Percentiles rank a stretch among this genome's conserved stretches.
Conservation (phyloP, 2,329 filamentous ascomycete species). For the Chalaropsis thielavioides region DNA sequence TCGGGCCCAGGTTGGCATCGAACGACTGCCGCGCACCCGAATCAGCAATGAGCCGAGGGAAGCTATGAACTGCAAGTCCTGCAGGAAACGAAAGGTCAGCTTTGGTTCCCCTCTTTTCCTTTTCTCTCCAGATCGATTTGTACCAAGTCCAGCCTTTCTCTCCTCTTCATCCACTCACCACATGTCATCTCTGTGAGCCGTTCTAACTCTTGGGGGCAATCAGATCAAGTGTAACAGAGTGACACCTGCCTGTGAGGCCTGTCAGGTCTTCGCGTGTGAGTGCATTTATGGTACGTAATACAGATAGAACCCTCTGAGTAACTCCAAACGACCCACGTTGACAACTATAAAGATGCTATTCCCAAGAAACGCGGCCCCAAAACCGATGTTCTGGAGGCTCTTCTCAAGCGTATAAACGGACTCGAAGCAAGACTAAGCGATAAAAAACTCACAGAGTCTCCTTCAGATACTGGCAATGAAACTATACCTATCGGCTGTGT, state of each 20-base stretch:
- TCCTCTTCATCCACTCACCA: neutral
- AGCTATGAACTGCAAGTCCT: conserved; percentile 93
- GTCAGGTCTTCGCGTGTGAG: conserved; percentile 74
- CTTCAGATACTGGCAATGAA: conserved; percentile 13
- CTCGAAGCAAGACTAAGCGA: conserved; percentile 67
- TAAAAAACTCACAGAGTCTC: conserved; percentile 34
- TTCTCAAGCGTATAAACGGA: conserved; percentile 73
- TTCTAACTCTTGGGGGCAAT: neutral
- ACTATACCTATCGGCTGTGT: neutral
- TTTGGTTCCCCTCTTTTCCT: neutral
- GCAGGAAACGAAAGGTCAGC: conserved; percentile 74
- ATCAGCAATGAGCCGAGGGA: conserved; percentile 63
- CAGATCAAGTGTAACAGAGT: conserved; percentile 88
- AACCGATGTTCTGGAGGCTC: conserved; percentile 68
- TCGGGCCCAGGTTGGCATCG: conserved; percentile 66
- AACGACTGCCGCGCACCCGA: conserved; percentile 57
- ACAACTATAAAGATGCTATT: conserved; percentile 50
- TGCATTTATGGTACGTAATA: conserved; percentile 64
- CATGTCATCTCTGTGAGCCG: neutral
- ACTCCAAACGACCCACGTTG: neutral
- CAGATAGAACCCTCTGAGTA: neutral
- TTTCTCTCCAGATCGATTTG: too few species aligned
- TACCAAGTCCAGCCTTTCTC: neutral
- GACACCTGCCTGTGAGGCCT: conserved; percentile 73
- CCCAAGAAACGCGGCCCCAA: conserved; percentile 85